Conservation (phyloP, 768 basidiomycete species). For the Coprinopsis marcescibilis region DNA sequence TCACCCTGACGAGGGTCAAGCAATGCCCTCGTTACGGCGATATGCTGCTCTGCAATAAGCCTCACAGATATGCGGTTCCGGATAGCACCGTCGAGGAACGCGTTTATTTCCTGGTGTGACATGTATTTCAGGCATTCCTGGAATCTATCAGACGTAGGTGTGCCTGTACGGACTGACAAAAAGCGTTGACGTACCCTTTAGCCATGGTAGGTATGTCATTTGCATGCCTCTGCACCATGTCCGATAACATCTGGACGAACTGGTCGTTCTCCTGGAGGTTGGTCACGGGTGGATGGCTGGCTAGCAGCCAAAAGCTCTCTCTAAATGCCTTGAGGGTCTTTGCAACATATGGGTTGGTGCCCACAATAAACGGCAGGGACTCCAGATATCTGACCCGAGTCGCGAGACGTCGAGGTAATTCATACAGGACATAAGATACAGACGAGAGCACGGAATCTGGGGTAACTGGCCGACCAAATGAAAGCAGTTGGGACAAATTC, state of each 20-base stretch:
- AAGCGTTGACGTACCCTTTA: constrained; percentile 56
- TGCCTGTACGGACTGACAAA: background rate
- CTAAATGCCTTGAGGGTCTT: constrained; percentile 63
- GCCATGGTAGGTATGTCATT: constrained; percentile 91
- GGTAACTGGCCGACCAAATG: constrained; percentile 70
- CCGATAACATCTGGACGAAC: constrained; percentile 64
- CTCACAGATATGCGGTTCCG: constrained; percentile 84
- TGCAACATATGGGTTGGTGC: constrained; percentile 83
- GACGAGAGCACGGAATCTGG: constrained; percentile 66
- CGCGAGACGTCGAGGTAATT: constrained; percentile 74
- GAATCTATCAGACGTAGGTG: constrained; percentile 43
- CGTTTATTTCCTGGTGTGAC: constrained; percentile 70
- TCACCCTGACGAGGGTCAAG: constrained; percentile 34
- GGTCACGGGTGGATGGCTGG: constrained; percentile 58
- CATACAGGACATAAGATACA: constrained; percentile 66
- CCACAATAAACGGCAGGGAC: constrained; percentile 79
- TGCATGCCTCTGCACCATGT: constrained; percentile 69
- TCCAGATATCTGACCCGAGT: constrained; percentile 71
- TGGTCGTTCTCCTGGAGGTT: constrained; percentile 62
- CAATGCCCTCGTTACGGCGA: constrained; percentile 71
- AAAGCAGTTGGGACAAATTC: constrained; percentile 66
- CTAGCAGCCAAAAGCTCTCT: constrained; percentile 64
- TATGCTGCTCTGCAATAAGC: constrained; percentile 87
- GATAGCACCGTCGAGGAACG: constrained; percentile 80
- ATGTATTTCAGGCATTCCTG: constrained; percentile 84